Conservation (phyloP, 768 basidiomycete species). For the Hortiboletus flavorubellus region DNA sequence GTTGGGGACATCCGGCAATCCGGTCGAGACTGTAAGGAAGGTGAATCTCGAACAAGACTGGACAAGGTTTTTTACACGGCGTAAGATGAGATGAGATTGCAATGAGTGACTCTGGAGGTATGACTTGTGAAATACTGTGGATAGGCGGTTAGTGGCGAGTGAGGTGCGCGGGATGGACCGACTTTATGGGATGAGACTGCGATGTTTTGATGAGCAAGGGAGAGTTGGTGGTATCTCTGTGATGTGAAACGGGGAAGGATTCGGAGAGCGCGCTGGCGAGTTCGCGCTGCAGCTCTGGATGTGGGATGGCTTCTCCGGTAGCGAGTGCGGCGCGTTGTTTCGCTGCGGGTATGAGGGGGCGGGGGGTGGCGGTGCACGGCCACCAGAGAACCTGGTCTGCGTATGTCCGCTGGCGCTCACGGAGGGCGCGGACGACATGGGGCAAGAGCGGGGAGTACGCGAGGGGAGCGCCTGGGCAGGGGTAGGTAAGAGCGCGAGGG, state of each 20-base stretch:
- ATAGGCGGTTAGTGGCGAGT: background rate
- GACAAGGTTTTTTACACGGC: slow-evolving; percentile 14
- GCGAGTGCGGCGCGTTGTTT: slow-evolving; percentile 25
- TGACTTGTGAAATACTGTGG: slow-evolving; percentile 51
- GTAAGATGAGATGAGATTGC: slow-evolving; percentile 38
- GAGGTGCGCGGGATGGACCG: slow-evolving; percentile 19
- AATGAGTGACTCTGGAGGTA: slow-evolving; percentile 48
- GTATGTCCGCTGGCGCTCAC: slow-evolving; percentile 45
- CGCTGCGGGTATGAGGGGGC: slow-evolving; percentile 16
- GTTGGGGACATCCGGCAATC: slow-evolving; percentile 40
- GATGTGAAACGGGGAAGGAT: slow-evolving; percentile 24
- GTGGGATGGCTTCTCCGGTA: slow-evolving; percentile 9
- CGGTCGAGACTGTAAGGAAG: slow-evolving; percentile 32
- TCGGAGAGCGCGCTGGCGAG: slow-evolving; percentile 55
- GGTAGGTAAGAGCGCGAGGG: background rate
- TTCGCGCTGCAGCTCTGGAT: slow-evolving; percentile 42
- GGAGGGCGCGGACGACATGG: slow-evolving; percentile 50
- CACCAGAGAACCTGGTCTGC: slow-evolving; percentile 46
- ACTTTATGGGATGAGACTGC: slow-evolving; percentile 83
- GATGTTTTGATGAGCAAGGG: slow-evolving; percentile 57
- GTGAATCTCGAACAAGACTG: slow-evolving; percentile 37
- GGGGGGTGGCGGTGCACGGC: slow-evolving; percentile 29
- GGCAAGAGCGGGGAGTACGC: slow-evolving; percentile 66
- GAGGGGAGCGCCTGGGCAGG: slow-evolving; percentile 47
- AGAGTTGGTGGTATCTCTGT: background rate